phyloP scores from a whole-genome alignment of 1,284 basidiomycete species.

The Apiotrichum gracile region DNA sequence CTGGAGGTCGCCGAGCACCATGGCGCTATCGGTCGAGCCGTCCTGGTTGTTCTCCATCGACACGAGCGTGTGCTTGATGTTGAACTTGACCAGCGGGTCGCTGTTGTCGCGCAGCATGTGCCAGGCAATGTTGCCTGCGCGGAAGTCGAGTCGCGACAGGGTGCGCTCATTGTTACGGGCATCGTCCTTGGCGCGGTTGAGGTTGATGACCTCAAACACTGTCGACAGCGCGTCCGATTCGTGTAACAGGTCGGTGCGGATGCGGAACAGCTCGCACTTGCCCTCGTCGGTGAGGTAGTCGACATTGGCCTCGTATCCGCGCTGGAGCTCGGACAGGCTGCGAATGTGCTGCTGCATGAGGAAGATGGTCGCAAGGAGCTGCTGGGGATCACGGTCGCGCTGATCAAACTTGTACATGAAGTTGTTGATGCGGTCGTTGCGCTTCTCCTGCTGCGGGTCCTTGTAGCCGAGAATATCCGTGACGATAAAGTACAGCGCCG shows the following conservation, averaged over 20 bases:
- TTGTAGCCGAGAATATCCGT: constrained; percentile 82
- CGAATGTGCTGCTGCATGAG: constrained; percentile 71
- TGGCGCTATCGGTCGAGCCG: constrained; percentile 74
- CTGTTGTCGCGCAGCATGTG: constrained; percentile 72
- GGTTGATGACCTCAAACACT: constrained; percentile 79
- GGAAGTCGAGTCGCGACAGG: constrained; percentile 72
- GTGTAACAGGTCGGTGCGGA: constrained; percentile 68
- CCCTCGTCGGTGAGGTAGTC: constrained; percentile 53
- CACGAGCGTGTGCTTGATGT: constrained; percentile 71
- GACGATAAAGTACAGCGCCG: constrained; percentile 79
- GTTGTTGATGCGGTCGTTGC: constrained; percentile 70
- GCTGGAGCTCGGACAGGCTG: constrained; percentile 55
- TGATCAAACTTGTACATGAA: constrained; percentile 89
- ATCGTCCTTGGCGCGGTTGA: constrained; percentile 65
- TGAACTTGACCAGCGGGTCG: constrained; percentile 77
- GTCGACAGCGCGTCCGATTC: constrained; percentile 76
- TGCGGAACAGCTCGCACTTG: constrained; percentile 53
- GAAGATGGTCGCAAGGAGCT: constrained; percentile 59
- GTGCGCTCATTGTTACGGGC: constrained; percentile 66
- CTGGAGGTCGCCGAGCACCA: constrained; percentile 67
- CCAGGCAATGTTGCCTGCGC: constrained; percentile 87
- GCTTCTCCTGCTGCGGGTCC: constrained; percentile 73
- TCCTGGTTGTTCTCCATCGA: constrained; percentile 84
- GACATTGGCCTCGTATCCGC: constrained; percentile 54
- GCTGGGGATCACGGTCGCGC: constrained; percentile 63